These are phyloP conservation scores for Geotrichum carabidarum DNA, from an alignment of 1,139 yeast genomes.

Conservation along the genomic window DNA sequence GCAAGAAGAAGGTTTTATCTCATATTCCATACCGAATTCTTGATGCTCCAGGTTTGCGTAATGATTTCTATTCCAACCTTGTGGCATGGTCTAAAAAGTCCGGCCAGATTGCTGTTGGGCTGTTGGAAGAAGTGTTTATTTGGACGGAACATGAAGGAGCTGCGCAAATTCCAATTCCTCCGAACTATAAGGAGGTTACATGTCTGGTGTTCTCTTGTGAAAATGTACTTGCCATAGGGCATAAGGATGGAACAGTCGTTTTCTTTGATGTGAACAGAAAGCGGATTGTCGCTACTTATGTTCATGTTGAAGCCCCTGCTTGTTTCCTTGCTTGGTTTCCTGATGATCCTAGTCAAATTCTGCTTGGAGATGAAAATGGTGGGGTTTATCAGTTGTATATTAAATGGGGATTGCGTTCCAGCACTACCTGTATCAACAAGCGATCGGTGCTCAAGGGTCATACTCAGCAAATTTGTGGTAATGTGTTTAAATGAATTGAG, in stretches of 20 bases:
- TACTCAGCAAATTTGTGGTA: constrained; percentile 20
- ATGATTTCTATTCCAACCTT: constrained; percentile 76
- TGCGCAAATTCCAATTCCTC: constrained; percentile 20
- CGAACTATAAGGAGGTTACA: constrained; percentile 41
- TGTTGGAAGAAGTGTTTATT: constrained; percentile 54
- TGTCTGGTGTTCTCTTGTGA: constrained; percentile 45
- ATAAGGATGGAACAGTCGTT: constrained; percentile 47
- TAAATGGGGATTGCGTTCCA: constrained; percentile 24
- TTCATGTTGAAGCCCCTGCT: constrained; percentile 42
- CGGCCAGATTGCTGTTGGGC: constrained; percentile 61
- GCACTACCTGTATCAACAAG: constrained; percentile 24
- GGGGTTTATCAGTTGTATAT: constrained; percentile 44
- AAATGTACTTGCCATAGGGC: constrained; percentile 54
- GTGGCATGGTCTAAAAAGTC: constrained; percentile 61
- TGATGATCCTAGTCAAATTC: constrained; percentile 39
- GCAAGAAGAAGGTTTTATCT: constrained; percentile 11
- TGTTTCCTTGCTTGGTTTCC: constrained; percentile 64
- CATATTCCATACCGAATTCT: constrained; percentile 46
- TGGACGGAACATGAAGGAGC: constrained; percentile 61
- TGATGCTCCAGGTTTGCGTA: constrained; percentile 70
- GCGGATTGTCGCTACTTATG: constrained; percentile 29
- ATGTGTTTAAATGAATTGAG: background rate
- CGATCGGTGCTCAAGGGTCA: constrained; percentile 26
- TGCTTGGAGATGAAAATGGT: constrained; percentile 70
- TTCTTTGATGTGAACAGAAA: constrained; percentile 37